Evolutionary conservation across 345 rosid species (phyloP), one percentile per base, ranked within the genome.

Genomic region (Populus euphratica): DNA sequence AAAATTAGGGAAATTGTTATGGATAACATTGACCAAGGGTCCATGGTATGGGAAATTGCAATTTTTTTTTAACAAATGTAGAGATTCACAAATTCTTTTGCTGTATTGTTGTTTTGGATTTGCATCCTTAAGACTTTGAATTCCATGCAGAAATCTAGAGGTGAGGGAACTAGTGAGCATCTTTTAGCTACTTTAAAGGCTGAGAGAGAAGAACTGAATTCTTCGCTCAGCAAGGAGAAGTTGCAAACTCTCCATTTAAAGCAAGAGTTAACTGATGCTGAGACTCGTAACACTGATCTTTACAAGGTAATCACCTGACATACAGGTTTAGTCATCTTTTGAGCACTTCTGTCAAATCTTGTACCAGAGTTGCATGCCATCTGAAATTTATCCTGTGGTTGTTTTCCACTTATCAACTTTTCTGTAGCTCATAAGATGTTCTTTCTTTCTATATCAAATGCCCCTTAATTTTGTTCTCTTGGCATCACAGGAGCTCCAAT

Each of bases 1-100:
- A 94, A 85, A 89, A 90, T 93, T 69, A 88, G 98, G 61, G 99
- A 96, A 89, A 91, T 92, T 78, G 90, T 85, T 75, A 54, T 91
- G 86, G 99, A 94, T 87, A 89, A 90, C 72, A 77, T 80, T 73
- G 89, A 92, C 78, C 80, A 77, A 35, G 91, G 86, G 77, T 80
- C 86, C 78, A 68, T 18, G 91, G 99, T 93, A 88, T 68, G 77
- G 74, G 3, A 43, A 20, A 61, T 56, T 29, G 29, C 52, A 73
- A 61, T 27, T 73, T 16, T 2, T 72, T 52, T 27, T 8, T 17
- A 5, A 52, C 41, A 39, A 31, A 41, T 39, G 11, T 35, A 47
- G 49, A 25, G 6, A 25, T 69, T 76, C 39, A 25, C 39, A 17
- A 25, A 21, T 14, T 50, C 3, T 21, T 43, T 49, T 69, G 12